Conservation (phyloP, 495 filamentous ascomycete genomes). For the Penicillium mononematosum region DNA sequence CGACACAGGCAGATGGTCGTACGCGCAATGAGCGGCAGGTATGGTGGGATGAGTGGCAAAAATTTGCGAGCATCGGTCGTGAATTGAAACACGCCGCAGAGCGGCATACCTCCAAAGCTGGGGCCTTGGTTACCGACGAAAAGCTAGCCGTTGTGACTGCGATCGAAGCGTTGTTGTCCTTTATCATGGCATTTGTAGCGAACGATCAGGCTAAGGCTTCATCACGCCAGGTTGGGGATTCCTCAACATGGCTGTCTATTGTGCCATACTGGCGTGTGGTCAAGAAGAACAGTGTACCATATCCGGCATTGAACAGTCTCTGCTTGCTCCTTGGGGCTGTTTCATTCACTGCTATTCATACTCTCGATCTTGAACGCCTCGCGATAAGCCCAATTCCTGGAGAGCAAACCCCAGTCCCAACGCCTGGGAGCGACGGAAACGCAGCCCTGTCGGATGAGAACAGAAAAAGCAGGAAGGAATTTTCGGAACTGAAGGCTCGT, state of each 20-base stretch:
- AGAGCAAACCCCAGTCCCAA: slow-evolving; percentile 40
- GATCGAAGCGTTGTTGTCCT: slow-evolving; percentile 50
- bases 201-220: slow-evolving; percentile 41
- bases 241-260: slow-evolving; percentile 49
- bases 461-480: slow-evolving; percentile 39
- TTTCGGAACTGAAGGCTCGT: slow-evolving; percentile 39
- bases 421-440: slow-evolving; percentile 40
- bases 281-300: slow-evolving; percentile 37
- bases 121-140: slow-evolving; percentile 31
- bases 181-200: slow-evolving; percentile 50
- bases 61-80: slow-evolving; percentile 41
- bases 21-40: slow-evolving; percentile 38
- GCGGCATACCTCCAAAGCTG: slow-evolving; percentile 34
- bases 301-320: slow-evolving; percentile 42
- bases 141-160: slow-evolving; percentile 46
- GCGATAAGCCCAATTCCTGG: slow-evolving; percentile 39
- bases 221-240: slow-evolving; percentile 39
- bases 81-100: slow-evolving; percentile 52
- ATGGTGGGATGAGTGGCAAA: slow-evolving; percentile 49
- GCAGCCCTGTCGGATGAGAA: slow-evolving; percentile 34
- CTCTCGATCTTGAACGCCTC: slow-evolving; percentile 48
- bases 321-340: slow-evolving; percentile 48
- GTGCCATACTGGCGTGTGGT: slow-evolving; percentile 50
- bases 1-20: slow-evolving; percentile 30
- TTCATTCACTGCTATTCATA: slow-evolving; percentile 46